Evolutionary conservation across 352 stramenopile genomes (phyloP), one percentile per base, ranked within the genome.

Genomic region (Globisporangium mamillatum): DNA sequence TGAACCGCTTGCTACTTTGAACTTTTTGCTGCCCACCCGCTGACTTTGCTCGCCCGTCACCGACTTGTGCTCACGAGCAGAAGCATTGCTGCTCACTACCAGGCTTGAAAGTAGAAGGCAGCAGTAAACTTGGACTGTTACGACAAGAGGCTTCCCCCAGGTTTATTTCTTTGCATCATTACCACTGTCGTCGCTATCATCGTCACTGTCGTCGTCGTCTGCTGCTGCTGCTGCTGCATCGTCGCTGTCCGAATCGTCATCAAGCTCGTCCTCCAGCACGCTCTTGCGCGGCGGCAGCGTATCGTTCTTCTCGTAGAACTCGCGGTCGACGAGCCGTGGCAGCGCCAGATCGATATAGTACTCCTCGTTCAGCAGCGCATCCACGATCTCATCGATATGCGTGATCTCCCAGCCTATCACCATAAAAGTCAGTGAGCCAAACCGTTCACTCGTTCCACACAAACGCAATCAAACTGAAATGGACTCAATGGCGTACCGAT

Each of bases 351-450:
- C 95, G 64, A 96, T 93, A 63, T 97, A 97, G 65, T 90, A 92
- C 63, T 98, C 88, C 44, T 98, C 81, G 10, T 73, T 85, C 41
- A 99, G 78, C 38, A 99, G 79, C 62, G 94, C 80, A 68, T 99
- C 96, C 1, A 98, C 86, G 32, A 99, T 95, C 76, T 99, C 92
- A 82, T 99, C 97, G 67, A 99, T 91, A 69, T 98, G 85, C 6
- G 88, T 91, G 34, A 99, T 86, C 63, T 94, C 90, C 96, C 96
- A 98, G 18, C 91, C 90, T 80, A 64, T 20, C 7, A 1, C 3
- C 16, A 8, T 3, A 34, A n/a, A 16, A 53, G 34, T 48, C 3
- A 48, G 41, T 48, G 41, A 20, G 41, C 41, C 41, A 48, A 46
- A 14, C 38, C 38, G 18, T 46, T 20, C 27, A 22, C 22, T 12